These are phyloP conservation scores for Malus sieversii DNA, from an alignment of 306 rosid species.

Conservation along the genomic window DNA sequence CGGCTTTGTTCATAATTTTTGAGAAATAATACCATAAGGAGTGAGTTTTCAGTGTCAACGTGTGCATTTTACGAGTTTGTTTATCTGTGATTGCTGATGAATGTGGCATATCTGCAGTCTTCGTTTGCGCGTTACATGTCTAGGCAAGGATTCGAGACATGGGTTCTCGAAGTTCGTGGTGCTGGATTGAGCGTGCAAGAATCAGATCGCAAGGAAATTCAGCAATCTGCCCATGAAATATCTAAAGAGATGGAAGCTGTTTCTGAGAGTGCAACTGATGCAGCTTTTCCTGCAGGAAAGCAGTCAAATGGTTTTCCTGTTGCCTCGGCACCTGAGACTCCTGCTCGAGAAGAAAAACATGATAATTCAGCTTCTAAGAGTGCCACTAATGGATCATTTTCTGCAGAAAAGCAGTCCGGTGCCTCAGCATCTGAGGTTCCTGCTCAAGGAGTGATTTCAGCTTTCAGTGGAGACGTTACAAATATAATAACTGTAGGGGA, in stretches of 20 bases:
- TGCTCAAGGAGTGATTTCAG: conserved; percentile 21
- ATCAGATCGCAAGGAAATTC: conserved; percentile 43
- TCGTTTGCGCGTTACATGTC: conserved; percentile 98
- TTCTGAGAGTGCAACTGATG: conserved; percentile 40
- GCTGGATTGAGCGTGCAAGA: conserved; percentile 80
- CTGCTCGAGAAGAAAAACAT: conserved; percentile 32
- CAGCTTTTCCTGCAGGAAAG: conserved; percentile 31
- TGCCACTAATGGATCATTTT: background rate
- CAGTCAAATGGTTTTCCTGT: conserved; percentile 33
- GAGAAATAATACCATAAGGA: background rate
- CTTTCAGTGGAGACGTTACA: conserved; percentile 30
- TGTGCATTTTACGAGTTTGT: background rate
- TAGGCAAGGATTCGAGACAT: conserved; percentile 84
- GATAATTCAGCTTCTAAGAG: conserved; percentile 13
- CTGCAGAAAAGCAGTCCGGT: conserved; percentile 25
- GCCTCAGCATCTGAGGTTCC: conserved; percentile 31
- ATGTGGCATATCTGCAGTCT: conserved; percentile 48
- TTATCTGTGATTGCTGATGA: background rate
- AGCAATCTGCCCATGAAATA: conserved; percentile 45
- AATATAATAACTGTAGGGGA: conserved; percentile 58
- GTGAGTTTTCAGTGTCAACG: background rate
- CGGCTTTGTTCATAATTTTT: background rate
- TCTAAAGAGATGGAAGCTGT: conserved; percentile 73
- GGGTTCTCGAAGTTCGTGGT: conserved; percentile 96
- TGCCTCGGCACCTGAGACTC: conserved; percentile 31